phyloP scores from a whole-genome alignment of 2,329 filamentous ascomycete genomes.

The Fusarium secorum region DNA sequence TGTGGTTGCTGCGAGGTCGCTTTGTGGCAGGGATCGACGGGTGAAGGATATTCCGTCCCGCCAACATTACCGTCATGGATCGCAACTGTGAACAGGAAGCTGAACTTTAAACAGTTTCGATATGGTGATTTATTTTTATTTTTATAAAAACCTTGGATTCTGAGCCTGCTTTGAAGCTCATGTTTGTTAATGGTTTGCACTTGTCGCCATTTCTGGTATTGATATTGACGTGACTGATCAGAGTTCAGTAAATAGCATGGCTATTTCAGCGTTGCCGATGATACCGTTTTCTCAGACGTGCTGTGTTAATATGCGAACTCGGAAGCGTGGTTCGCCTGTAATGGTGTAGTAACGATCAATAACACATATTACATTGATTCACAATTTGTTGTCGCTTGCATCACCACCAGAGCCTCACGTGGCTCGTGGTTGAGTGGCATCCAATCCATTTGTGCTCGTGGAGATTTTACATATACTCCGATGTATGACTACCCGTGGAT shows the following conservation, averaged over 20 bases:
- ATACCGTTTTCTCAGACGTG: not conserved
- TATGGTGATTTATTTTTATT: too few relatives aligned
- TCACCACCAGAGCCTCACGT: not conserved
- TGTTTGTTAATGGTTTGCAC: not conserved
- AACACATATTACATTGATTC: not conserved
- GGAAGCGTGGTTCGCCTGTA: not conserved
- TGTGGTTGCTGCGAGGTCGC: constrained; percentile 10
- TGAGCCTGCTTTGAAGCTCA: not conserved
- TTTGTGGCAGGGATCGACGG: constrained; percentile 5
- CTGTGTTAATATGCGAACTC: not conserved
- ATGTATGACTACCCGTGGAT: not conserved
- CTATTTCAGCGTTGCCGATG: not conserved
- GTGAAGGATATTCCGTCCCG: constrained; percentile 9
- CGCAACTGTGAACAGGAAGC: not conserved
- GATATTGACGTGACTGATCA: not conserved
- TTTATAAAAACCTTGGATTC: not conserved
- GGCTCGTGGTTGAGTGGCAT: not conserved
- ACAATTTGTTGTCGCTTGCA: not conserved
- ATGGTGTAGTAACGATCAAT: not conserved
- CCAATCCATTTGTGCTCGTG: not conserved
- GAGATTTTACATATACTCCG: constrained; percentile 1
- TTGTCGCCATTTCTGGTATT: not conserved
- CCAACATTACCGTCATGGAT: not conserved
- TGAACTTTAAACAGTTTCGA: not conserved
- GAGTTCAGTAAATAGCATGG: not conserved